A percentile compares a stretch with the other conserved stretches of the same genome.
Conservation (phyloP, 2,329 filamentous ascomycete genomes). For the Alternaria alternata region DNA sequence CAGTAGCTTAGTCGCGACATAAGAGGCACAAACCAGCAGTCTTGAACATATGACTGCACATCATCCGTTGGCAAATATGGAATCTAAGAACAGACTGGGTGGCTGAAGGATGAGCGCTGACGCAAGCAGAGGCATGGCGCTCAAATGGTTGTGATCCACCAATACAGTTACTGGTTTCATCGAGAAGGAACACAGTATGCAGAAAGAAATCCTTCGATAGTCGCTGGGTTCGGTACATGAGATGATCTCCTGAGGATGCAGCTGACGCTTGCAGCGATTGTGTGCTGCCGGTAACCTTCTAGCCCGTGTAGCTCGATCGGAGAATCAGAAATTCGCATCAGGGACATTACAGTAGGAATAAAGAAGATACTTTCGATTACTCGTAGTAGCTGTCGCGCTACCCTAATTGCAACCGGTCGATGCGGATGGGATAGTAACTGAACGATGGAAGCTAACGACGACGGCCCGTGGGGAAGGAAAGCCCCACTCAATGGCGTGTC, state of each 20-base stretch:
- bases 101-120: not conserved
- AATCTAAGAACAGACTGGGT: not conserved
- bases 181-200: not conserved
- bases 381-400: not conserved
- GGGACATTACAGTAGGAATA: not conserved
- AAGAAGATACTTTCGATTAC: not conserved
- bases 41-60: not conserved
- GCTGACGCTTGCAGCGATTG: not conserved
- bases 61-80: not conserved
- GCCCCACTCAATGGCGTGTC: not conserved
- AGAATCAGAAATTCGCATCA: not conserved
- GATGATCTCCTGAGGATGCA: not conserved
- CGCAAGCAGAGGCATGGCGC: not conserved
- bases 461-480: not conserved
- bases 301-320: not conserved
- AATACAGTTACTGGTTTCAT: not conserved
- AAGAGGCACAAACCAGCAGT: not conserved
- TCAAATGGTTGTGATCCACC: not conserved
- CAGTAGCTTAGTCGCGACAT: not conserved
- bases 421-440: slow-evolving; percentile 1
- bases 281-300: not conserved
- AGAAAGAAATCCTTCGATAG: not conserved
- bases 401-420: not conserved
- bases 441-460: not conserved
- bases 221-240: not conserved